Evolutionary conservation across 2,329 filamentous ascomycete species (phyloP), one percentile per base, ranked within the genome.

Genomic region (Lachnellula subtilissima): DNA sequence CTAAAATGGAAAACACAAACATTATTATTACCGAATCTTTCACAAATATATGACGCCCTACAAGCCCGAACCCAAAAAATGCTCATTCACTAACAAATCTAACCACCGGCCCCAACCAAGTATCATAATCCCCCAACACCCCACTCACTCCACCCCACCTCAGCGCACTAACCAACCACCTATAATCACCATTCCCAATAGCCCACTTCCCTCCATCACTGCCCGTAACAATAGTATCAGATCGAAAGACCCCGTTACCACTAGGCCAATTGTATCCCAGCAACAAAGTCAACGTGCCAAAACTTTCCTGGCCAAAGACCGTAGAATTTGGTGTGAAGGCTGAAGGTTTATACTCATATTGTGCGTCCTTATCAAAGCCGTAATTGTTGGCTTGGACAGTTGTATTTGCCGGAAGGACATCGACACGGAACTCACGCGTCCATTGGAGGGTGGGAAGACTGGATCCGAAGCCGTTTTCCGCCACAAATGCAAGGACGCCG

Each of bases 101-200:
- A 14, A 59, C 48, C 12, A 57, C 46, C 19, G 58, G 58, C 7
- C 58, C 58, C 37, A 61, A 48, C 58, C 56, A 61, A 42, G 58
- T 58, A 52, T 61, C 56, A 51, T 55, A 56, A 52, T 58, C 56
- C 22, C 48, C 45, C 22, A 45, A 15, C 19, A 45, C 43, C 9
- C 53, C 50, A 14, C 36, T 39, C 9, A 22, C 51, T 39, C 58
- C 58, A 23, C 58, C 56, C 49, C 45, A 54, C 25, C 51, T 58
- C 25, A 61, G 53, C 7, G 56, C 56, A 42, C 53, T 56, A 15
- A 51, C 53, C 40, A 53, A 55, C 43, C 50, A 53, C 28, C 56
- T 54, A 48, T 61, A 61, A 48, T 58, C 58, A 8, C 58, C 58
- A 15, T 42, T 48, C 8, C 58, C 58, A 3, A 55, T 43, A 15